These are phyloP conservation scores for Tylopilus rubrobrunneus DNA, from an alignment of 768 basidiomycete species.

Conservation along the genomic window DNA sequence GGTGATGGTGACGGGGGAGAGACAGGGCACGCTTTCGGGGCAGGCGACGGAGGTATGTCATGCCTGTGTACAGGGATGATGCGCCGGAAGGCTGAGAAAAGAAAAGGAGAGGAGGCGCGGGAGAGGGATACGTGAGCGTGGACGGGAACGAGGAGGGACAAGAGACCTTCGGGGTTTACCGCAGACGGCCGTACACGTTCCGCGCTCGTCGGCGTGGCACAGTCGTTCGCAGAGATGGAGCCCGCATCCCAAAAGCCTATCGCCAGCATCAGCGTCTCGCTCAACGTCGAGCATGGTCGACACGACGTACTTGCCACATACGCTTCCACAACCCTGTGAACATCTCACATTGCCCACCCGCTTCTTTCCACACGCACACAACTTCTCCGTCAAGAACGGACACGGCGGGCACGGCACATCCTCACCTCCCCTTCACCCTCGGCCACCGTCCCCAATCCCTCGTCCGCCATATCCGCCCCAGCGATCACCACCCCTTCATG, in stretches of 20 bases:
- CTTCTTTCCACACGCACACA: constrained; percentile 89
- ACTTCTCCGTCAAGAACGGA: constrained; percentile 70
- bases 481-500: constrained; percentile 58
- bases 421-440: not conserved
- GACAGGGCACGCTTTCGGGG: constrained; percentile 76
- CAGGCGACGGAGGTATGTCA: constrained; percentile 92
- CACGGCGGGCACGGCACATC: constrained; percentile 73
- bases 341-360: constrained; percentile 76
- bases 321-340: constrained; percentile 79
- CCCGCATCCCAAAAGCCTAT: constrained; percentile 72
- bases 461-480: constrained; percentile 22
- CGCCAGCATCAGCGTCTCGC: not conserved
- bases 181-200: constrained; percentile 70
- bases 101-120: not conserved
- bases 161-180: constrained; percentile 70
- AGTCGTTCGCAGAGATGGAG: constrained; percentile 81
- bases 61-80: constrained; percentile 69
- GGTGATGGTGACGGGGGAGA: constrained; percentile 55
- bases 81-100: constrained; percentile 50
- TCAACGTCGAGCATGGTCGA: not conserved
- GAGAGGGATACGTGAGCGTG: not conserved
- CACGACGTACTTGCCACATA: constrained; percentile 66
- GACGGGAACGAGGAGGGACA: not conserved
- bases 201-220: constrained; percentile 85
- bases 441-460: constrained; percentile 18